Conservation (phyloP, 768 basidiomycete species). For the Mycena metata region DNA sequence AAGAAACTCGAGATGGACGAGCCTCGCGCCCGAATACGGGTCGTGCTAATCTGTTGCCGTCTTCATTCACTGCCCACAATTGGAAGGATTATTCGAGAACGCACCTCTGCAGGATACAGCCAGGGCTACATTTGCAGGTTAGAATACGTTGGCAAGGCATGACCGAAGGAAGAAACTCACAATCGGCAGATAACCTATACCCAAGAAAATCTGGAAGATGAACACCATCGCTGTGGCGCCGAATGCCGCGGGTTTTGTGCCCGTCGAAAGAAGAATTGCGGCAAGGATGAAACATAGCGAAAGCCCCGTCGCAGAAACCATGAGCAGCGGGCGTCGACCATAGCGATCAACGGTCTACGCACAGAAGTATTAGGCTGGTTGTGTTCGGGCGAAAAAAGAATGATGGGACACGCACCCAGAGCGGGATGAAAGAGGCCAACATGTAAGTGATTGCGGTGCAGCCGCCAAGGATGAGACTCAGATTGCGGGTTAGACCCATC, state of each 20-base stretch:
- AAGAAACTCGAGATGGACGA: slow-evolving; percentile 52
- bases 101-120: slow-evolving; percentile 27
- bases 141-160: not conserved
- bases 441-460: slow-evolving; percentile 56
- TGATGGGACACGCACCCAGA: slow-evolving; percentile 46
- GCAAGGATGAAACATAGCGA: slow-evolving; percentile 55
- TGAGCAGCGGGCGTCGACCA: slow-evolving; percentile 53
- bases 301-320: slow-evolving; percentile 53
- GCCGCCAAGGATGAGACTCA: slow-evolving; percentile 56
- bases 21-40: slow-evolving; percentile 53
- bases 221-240: slow-evolving; percentile 58
- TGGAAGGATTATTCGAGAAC: not conserved
- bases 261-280: slow-evolving; percentile 51
- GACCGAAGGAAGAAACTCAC: slow-evolving; percentile 39
- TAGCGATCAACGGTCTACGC: slow-evolving; percentile 55
- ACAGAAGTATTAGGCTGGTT: not conserved
- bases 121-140: slow-evolving; percentile 6
- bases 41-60: slow-evolving; percentile 49
- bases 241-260: slow-evolving; percentile 49
- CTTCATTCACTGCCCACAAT: not conserved
- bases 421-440: slow-evolving; percentile 57
- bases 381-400: not conserved
- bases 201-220: slow-evolving; percentile 57
- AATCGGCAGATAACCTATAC: slow-evolving; percentile 55
- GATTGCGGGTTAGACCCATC: slow-evolving; percentile 55